phyloP scores from a whole-genome alignment of 306 rosid genomes.

The Cicer bijugum region DNA sequence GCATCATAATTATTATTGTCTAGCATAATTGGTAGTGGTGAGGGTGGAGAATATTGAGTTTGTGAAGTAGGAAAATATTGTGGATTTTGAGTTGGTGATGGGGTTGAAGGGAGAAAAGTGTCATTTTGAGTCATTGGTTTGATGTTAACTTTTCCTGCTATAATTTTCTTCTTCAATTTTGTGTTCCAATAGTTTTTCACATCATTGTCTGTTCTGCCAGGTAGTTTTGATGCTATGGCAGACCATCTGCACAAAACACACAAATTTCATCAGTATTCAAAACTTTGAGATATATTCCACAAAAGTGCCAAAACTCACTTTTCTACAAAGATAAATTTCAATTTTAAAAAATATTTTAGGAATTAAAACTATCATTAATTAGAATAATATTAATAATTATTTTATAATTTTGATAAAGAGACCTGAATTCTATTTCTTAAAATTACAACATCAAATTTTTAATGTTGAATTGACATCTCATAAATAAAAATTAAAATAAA shows the following conservation, averaged over 20 bases:
- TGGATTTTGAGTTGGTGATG: constrained; percentile 41
- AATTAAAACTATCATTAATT: too few species aligned
- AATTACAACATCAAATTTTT: too few species aligned
- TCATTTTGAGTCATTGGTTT: constrained; percentile 27
- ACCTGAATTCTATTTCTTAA: too few species aligned
- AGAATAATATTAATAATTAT: too few species aligned
- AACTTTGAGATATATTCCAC: too few species aligned
- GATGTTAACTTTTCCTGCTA: constrained; percentile 53
- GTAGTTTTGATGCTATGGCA: constrained; percentile 71
- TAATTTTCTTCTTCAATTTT: constrained; percentile 70
- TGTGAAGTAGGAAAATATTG: constrained; percentile 36
- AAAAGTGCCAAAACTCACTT: too few species aligned
- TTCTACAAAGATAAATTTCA: too few species aligned
- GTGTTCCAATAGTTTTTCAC: constrained; percentile 94
- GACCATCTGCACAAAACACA: constrained; percentile 69
- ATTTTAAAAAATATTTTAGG: too few species aligned
- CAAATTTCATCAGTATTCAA: constrained; percentile 7
- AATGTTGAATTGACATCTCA: too few species aligned
- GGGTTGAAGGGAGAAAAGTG: constrained; percentile 39
- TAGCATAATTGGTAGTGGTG: constrained; percentile 21
- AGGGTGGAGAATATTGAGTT: constrained; percentile 39
- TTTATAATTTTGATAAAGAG: too few species aligned
- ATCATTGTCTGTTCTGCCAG: constrained; percentile 92
- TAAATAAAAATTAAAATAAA: too few species aligned
- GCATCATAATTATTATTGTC: not conserved